These are phyloP conservation scores for Batkoa obscura DNA, from an alignment of 371 early-diverging fungal genomes.

Conservation along the genomic window DNA sequence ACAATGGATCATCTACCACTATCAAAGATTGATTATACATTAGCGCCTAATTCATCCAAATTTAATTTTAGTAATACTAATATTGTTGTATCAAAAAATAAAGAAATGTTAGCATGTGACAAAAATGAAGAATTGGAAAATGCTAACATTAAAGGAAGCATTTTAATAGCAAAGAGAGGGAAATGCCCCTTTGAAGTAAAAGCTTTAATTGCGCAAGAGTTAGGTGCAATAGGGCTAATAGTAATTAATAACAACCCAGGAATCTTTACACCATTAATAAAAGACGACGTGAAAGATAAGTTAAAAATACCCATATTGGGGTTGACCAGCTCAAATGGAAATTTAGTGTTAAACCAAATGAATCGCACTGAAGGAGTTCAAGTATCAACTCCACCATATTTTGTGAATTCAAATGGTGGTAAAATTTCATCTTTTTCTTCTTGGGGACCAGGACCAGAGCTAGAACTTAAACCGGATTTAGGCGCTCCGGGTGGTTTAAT, in stretches of 20 bases:
- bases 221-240: constrained; percentile 41
- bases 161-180: constrained; percentile 36
- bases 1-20: constrained; percentile 2
- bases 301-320: constrained; percentile 17
- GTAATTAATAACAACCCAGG: constrained; percentile 22
- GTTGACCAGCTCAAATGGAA: neutral
- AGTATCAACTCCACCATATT: neutral
- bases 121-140: constrained; percentile 4
- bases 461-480: constrained; percentile 49
- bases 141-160: constrained; percentile 20
- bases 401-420: constrained; percentile 20
- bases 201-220: constrained; percentile 22
- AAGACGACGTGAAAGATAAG: neutral
- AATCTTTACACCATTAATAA: constrained; percentile 13
- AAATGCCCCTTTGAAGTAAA: constrained; percentile 28
- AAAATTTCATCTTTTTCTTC: constrained; percentile 29
- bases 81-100: neutral
- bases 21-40: constrained; percentile 8
- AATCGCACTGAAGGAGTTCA: neutral
- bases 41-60: neutral
- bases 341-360: neutral
- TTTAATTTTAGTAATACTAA: neutral
- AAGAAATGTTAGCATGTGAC: constrained; percentile 26
- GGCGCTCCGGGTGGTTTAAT: constrained; percentile 54
- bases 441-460: constrained; percentile 46